Base-by-base conservation (phyloP, 2,329 filamentous ascomycete genomes). In the Cladophialophora exuberans region DNA sequence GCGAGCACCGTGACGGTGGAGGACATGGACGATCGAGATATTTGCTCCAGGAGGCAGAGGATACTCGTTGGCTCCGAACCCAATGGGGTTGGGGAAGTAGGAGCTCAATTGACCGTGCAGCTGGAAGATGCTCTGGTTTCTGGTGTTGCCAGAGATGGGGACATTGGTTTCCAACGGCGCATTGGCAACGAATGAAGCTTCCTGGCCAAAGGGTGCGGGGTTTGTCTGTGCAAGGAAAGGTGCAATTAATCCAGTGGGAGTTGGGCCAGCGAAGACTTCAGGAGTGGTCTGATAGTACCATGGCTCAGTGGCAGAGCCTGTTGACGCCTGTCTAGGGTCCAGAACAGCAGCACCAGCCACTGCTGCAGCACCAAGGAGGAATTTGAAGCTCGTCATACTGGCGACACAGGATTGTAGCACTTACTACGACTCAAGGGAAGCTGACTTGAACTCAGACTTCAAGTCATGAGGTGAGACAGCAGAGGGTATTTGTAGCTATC, bases 51-150 rank as follows among this genome's bases (percentile, higher is more conserved):
- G 69, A 1, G 87, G 88, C 43, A 53, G 39, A 2, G 86, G 77
- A 63, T 86, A 88, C 70, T 92, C 88, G 13, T 86, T 75, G 0
- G 89, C 86, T 2, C 88, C 88, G 60, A 90, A 91, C 1, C 88
- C 88, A 22, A 42, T 23, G 28, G 86, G 82, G 52, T 86, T 84
- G 0, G 87, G 84, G 57, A 82, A 82, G 69, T 90, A 91, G 3
- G 87, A 86, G 33, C 83, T 84, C 25, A 90, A 70, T 58, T 85
- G 81, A 4, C 85, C 88, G 77, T 89, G 85, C 65, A 85, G 76
- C 58, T 84, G 78, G 70, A 90, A 90, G 63, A 90, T 88, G 70
- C 83, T 87, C 61, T 79, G 73, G 64, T 85, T 81, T 23, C 79
- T 72, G 2, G 72, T 70, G 43, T 78, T 78, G 22, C 85, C 86